Evolutionary conservation across 805 yeast species (phyloP).

Genomic region (Jamesozyma spencerorum): DNA sequence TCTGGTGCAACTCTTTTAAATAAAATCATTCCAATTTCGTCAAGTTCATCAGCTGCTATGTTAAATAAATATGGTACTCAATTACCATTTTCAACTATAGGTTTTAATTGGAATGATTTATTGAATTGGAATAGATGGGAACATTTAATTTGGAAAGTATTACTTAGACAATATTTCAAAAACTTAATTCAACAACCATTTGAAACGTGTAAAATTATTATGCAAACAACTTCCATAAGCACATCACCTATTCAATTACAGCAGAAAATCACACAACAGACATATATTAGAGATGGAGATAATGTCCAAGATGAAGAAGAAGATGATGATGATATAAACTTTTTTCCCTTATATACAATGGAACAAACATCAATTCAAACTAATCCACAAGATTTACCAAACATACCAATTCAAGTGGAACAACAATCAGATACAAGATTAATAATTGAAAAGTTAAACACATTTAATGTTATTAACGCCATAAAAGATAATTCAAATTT

Average conservation of each 20-base stretch:
- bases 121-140: slow-evolving; percentile 50
- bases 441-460: slow-evolving; percentile 33
- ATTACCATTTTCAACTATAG: background rate
- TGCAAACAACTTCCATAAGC: slow-evolving; percentile 47
- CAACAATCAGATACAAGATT: background rate
- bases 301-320: slow-evolving; percentile 14
- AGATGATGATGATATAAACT: slow-evolving; percentile 34
- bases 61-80: background rate
- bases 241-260: too few species aligned
- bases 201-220: slow-evolving; percentile 66
- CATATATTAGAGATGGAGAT: background rate
- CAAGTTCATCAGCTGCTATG: background rate
- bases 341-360: slow-evolving; percentile 9
- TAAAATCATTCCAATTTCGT: background rate
- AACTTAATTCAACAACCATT: slow-evolving; percentile 77
- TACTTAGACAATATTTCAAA: slow-evolving; percentile 59
- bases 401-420: background rate
- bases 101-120: slow-evolving; percentile 53
- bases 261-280: background rate
- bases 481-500: slow-evolving; percentile 47
- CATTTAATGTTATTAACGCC: slow-evolving; percentile 55
- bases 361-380: background rate
- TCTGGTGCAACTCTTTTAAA: background rate
- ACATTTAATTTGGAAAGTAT: slow-evolving; percentile 51
- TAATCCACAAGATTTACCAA: background rate